Evolutionary conservation across 2,329 filamentous ascomycete genomes (phyloP).

Genomic region (Nigrospora sphaerica): DNA sequence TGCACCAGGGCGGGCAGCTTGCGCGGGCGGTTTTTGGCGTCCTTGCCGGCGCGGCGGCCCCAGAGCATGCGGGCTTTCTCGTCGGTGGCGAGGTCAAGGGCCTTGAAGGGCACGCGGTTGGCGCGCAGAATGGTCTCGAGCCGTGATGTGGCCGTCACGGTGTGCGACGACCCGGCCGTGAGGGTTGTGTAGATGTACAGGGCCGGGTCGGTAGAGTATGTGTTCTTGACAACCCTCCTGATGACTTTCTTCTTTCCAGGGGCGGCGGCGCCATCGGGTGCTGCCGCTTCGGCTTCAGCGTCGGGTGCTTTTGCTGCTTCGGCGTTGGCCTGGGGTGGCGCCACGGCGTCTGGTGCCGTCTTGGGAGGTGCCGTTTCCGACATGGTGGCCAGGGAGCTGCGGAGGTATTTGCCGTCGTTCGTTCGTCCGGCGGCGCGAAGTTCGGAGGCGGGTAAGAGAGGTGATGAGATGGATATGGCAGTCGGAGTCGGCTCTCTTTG

Average conservation of each 20-base stretch:
- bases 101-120: constrained; percentile 90
- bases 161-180: constrained; percentile 90
- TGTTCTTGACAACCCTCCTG: constrained; percentile 8
- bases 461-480: no score
- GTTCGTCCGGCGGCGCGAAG: no score
- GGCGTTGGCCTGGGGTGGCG: neutral
- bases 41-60: constrained; percentile 74
- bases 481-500: no score
- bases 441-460: no score
- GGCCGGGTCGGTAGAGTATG: constrained; percentile 55
- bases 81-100: constrained; percentile 85
- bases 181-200: constrained; percentile 96
- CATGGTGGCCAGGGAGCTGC: neutral
- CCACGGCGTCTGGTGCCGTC: neutral
- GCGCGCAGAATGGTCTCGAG: constrained; percentile 94
- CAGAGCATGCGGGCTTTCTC: constrained; percentile 83
- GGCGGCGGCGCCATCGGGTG: neutral
- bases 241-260: neutral
- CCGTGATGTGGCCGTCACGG: constrained; percentile 90
- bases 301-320: constrained; percentile 2
- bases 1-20: constrained; percentile 88
- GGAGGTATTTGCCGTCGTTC: no score
- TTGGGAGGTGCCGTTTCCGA: neutral
- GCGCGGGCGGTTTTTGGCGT: constrained; percentile 50
- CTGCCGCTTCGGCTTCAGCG: constrained; percentile 5